Percentiles rank a stretch among this genome's conserved stretches.
phyloP scores from a whole-genome alignment of 768 basidiomycete species.

The Neoboletus brunneissimus region DNA sequence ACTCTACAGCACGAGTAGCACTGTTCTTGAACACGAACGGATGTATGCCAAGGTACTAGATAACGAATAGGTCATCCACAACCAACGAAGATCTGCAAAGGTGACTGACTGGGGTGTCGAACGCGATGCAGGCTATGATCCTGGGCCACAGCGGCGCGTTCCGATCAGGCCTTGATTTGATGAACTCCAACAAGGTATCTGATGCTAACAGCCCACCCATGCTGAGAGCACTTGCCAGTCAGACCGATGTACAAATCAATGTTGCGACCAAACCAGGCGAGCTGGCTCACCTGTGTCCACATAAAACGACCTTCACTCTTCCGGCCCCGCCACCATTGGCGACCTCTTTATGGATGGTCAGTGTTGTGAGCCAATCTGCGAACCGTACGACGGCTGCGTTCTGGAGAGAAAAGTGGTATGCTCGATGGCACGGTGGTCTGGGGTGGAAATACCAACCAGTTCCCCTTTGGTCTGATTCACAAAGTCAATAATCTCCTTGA shows the following conservation, averaged over 20 bases:
- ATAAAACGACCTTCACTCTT: conserved; percentile 74
- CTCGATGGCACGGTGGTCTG: neutral
- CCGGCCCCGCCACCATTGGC: conserved; percentile 73
- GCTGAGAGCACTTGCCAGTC: conserved; percentile 38
- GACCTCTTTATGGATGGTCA: conserved; percentile 83
- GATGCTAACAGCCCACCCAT: conserved; percentile 93
- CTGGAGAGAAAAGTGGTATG: conserved; percentile 37
- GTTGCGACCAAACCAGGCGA: neutral
- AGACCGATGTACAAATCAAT: neutral
- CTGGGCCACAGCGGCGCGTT: conserved; percentile 80
- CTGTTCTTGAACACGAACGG: conserved; percentile 83
- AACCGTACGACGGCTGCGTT: conserved; percentile 79
- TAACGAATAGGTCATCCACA: neutral
- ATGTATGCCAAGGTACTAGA: conserved; percentile 83
- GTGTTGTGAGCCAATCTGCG: conserved; percentile 89
- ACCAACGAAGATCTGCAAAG: neutral
- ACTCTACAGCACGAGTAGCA: conserved; percentile 70
- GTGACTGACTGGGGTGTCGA: conserved; percentile 80
- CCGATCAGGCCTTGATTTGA: conserved; percentile 60
- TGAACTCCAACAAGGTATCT: conserved; percentile 75
- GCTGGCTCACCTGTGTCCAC: conserved; percentile 74
- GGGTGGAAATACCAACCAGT: conserved; percentile 52
- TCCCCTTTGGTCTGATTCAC: conserved; percentile 80
- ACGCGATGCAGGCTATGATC: conserved; percentile 80
- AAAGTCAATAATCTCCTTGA: conserved; percentile 11